These are phyloP conservation scores for Globisporangium heterothallicum DNA, from an alignment of 352 stramenopile genomes.

Conservation along the genomic window DNA sequence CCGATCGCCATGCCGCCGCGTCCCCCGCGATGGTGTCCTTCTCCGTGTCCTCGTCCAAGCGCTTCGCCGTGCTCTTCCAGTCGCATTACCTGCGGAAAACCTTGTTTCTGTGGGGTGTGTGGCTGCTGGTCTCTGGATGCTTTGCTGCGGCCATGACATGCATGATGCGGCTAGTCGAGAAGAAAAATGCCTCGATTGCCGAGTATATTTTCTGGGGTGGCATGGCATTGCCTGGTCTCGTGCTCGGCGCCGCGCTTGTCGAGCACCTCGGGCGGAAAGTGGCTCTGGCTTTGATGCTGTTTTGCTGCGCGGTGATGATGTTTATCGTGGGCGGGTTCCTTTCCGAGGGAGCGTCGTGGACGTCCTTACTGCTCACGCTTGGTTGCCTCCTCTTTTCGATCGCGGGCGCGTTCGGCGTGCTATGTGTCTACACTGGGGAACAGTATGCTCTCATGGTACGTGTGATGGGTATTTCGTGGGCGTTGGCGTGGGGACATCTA, in stretches of 20 bases:
- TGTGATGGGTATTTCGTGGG: slow-evolving; percentile 32
- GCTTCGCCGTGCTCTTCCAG: slow-evolving; percentile 34
- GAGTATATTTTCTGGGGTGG: slow-evolving; percentile 33
- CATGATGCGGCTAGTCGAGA: slow-evolving; percentile 24
- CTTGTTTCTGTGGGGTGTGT: slow-evolving; percentile 40
- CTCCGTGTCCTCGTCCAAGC: slow-evolving; percentile 27
- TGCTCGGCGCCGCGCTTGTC: slow-evolving; percentile 32
- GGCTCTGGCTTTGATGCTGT: slow-evolving; percentile 29
- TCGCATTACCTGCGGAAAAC: slow-evolving; percentile 31
- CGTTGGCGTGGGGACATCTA: slow-evolving; percentile 29
- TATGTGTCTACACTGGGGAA: slow-evolving; percentile 38
- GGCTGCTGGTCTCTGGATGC: slow-evolving; percentile 20
- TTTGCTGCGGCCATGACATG: slow-evolving; percentile 23
- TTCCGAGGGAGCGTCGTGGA: slow-evolving; percentile 10
- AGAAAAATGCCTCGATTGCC: slow-evolving; percentile 7
- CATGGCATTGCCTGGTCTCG: slow-evolving; percentile 35
- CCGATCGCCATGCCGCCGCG: slow-evolving; percentile 17
- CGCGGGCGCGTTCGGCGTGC: slow-evolving; percentile 21
- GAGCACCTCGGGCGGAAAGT: slow-evolving; percentile 28
- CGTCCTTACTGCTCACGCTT: slow-evolving; percentile 16
- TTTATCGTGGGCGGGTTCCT: slow-evolving; percentile 21
- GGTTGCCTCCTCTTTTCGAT: slow-evolving; percentile 17
- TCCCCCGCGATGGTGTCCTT: slow-evolving; percentile 34
- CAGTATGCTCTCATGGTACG: slow-evolving; percentile 43
- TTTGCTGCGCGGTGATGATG: slow-evolving; percentile 21